phyloP scores from a whole-genome alignment of 805 yeast genomes.

The Saccharomycopsis sp. region DNA sequence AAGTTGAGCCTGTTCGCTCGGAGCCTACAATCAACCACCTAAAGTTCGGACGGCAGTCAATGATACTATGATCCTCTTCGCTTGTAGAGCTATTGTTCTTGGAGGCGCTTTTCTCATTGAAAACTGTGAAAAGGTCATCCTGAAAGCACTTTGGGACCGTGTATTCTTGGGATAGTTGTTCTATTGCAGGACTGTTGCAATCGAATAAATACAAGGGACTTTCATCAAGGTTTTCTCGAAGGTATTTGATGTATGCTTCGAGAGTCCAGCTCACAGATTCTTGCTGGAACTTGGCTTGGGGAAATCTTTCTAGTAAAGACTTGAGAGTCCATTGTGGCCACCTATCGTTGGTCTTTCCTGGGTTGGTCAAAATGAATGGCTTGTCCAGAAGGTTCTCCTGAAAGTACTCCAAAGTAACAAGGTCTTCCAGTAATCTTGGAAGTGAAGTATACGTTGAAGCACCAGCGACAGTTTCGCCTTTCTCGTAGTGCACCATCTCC shows the following conservation, averaged over 20 bases:
- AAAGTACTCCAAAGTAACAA: constrained; percentile 39
- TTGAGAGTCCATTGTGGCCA: constrained; percentile 64
- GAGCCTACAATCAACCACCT: constrained; percentile 92
- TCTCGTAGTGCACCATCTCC: constrained; percentile 28
- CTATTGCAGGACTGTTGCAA: constrained; percentile 64
- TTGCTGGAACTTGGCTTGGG: constrained; percentile 61
- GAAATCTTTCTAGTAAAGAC: constrained; percentile 42
- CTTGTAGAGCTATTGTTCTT: constrained; percentile 22
- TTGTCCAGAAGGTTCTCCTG: constrained; percentile 35
- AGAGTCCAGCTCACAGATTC: constrained; percentile 81
- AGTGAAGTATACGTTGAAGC: constrained; percentile 17
- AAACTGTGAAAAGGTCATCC: constrained; percentile 52
- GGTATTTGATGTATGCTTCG: constrained; percentile 50
- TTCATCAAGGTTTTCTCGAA: constrained; percentile 59
- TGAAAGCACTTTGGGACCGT: constrained; percentile 44
- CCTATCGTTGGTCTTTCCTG: constrained; percentile 24
- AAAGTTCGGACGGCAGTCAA: constrained; percentile 69
- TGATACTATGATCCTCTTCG: no score
- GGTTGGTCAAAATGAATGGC: constrained; percentile 54
- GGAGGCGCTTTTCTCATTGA: constrained; percentile 23
- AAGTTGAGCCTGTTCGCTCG: constrained; percentile 72
- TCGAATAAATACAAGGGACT: constrained; percentile 82
- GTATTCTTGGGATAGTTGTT: constrained; percentile 44
- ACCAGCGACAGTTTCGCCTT: constrained; percentile 13
- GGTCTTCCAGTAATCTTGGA: constrained; percentile 38